phyloP scores from a whole-genome alignment of 768 basidiomycete species.

The Mycena vulgaris region DNA sequence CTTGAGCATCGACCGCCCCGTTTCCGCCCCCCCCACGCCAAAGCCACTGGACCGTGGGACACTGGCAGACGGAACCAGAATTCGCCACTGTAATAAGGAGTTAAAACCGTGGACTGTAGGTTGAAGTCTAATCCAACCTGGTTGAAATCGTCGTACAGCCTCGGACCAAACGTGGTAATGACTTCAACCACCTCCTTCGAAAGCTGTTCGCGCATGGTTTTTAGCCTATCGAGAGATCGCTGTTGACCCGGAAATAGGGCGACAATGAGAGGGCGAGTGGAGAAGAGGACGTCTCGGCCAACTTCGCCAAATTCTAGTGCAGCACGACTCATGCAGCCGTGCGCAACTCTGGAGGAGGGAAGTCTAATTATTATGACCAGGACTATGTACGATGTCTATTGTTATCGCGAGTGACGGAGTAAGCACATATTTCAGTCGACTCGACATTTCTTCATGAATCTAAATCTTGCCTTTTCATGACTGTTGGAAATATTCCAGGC shows the following conservation, averaged over 20 bases:
- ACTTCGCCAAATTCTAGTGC: constrained; percentile 98
- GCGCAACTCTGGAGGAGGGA: constrained; percentile 2
- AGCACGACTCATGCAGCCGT: constrained; percentile 79
- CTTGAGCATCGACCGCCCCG: constrained; percentile 87
- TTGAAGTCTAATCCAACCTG: constrained; percentile 61
- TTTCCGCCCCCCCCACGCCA: constrained; percentile 86
- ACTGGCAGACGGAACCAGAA: constrained; percentile 84
- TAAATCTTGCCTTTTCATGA: too few species aligned
- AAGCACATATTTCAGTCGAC: too few species aligned
- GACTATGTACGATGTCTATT: constrained; percentile 14
- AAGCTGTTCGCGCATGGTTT: constrained; percentile 78
- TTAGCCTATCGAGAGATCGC: constrained; percentile 81
- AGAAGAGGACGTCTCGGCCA: constrained; percentile 91
- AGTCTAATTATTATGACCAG: constrained; percentile 12
- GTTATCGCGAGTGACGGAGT: too few species aligned
- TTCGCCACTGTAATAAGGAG: constrained; percentile 71
- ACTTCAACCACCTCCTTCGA: constrained; percentile 87
- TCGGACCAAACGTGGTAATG: constrained; percentile 91
- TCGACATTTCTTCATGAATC: too few species aligned
- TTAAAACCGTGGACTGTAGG: constrained; percentile 9
- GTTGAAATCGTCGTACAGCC: constrained; percentile 90
- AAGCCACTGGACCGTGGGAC: constrained; percentile 85
- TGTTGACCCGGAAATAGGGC: constrained; percentile 92
- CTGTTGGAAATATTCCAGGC: too few species aligned
- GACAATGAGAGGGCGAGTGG: constrained; percentile 89